Evolutionary conservation across 1,139 yeast genomes (phyloP).

Genomic region (Scheffersomyces cryptocercus): DNA sequence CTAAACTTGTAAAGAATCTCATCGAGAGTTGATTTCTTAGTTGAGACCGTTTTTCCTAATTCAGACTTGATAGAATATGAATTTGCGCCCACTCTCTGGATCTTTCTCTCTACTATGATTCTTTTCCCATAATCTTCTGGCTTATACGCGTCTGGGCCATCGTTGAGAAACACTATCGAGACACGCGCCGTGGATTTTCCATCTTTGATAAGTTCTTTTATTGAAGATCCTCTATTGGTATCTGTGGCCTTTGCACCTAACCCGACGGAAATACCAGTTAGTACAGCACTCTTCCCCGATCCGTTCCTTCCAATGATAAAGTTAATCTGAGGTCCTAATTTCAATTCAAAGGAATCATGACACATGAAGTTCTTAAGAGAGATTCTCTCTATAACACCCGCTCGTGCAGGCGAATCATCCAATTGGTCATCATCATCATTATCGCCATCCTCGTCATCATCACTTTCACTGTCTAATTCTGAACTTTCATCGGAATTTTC

Average conservation of each 20-base stretch:
- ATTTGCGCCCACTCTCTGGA: constrained; percentile 53
- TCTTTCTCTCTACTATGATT: constrained; percentile 71
- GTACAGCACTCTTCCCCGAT: constrained; percentile 89
- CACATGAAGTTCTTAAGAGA: constrained; percentile 73
- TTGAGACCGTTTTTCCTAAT: constrained; percentile 53
- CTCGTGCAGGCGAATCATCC: constrained; percentile 36
- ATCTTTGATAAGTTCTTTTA: constrained; percentile 73
- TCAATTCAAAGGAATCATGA: constrained; percentile 77
- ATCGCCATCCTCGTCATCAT: constrained; percentile 7
- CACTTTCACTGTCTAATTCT: constrained; percentile 2
- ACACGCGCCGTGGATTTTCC: constrained; percentile 70
- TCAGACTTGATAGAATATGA: constrained; percentile 56
- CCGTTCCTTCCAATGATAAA: constrained; percentile 95
- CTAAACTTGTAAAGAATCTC: constrained; percentile 69
- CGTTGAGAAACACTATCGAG: constrained; percentile 58
- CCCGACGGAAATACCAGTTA: constrained; percentile 89
- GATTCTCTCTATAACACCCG: constrained; percentile 60
- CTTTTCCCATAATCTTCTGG: constrained; percentile 65
- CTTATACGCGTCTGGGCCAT: constrained; percentile 64
- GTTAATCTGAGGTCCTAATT: constrained; percentile 81
- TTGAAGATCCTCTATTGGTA: constrained; percentile 78
- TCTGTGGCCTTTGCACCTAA: constrained; percentile 94
- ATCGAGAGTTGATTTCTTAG: constrained; percentile 65
- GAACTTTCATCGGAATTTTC: constrained; percentile 1
- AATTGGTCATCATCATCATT: constrained; percentile 15